Base-by-base conservation (phyloP, 1,139 yeast species). In the Sugiyamaella xylanicola region DNA sequence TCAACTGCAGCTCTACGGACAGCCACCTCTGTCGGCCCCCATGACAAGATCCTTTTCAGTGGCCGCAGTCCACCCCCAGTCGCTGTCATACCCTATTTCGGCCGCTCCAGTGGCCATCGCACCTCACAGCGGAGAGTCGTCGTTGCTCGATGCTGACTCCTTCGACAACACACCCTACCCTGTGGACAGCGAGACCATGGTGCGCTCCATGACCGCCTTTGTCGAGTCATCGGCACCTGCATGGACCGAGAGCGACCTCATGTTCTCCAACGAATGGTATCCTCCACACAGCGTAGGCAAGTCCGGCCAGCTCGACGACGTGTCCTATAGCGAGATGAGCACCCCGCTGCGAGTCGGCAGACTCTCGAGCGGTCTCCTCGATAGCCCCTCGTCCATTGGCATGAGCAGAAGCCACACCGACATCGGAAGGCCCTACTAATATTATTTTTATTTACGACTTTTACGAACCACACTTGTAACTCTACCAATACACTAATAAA, bases 161-260 rank as follows among this genome's bases (percentile, higher is more conserved):
- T 40, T 32, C 50, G 57, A 44, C 29, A 48, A 47, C 16, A 41
- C 41, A 4, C 17, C 47, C 51, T 20, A 52, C 32, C 42, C 46
- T 22, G 56, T 40, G 5, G 63, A 60, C 35, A 58, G 63, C 39
- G 61, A 62, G 51, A 59, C 61, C 42, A 68, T 68, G 62, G 65
- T 62, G 25, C 63, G 72, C 13, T 59, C 70, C 19, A 68, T 68
- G 68, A 68, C 72, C 21, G 69, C 72, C 17, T 68, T 68, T 48
- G 71, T 36, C 2, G 61, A 59, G 42, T 55, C 60, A 11, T 19
- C 54, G 11, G 32, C 58, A 16, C 50, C 51, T 9, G 37, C 43
- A 27, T 60, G 63, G 62, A 49, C 42, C 29, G 57, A 56, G 27
- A 25, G 39, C 4, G 55, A 48, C 32, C 37, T 51, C 1, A 40